A percentile compares a stretch with the other conserved stretches of the same genome.
Conservation (phyloP, 345 rosid genomes). For the Pseudoturritis turrita region DNA sequence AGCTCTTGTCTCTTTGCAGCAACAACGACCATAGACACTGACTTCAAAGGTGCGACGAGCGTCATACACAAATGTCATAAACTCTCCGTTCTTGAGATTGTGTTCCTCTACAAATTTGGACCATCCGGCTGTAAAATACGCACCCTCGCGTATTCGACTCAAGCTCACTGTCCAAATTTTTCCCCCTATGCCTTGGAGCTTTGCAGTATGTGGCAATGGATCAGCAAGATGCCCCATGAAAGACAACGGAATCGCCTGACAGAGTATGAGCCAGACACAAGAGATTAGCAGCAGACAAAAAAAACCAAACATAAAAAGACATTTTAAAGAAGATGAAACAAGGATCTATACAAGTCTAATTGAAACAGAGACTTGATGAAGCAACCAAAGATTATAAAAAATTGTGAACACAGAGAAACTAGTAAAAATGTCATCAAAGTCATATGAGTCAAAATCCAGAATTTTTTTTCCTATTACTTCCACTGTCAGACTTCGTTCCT, state of each 20-base stretch:
- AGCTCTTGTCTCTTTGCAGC: constrained; percentile 22
- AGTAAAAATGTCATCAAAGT: background rate
- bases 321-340: background rate
- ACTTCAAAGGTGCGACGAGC: constrained; percentile 21
- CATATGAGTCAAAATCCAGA: background rate
- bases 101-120: constrained; percentile 17
- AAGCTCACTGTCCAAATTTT: constrained; percentile 7
- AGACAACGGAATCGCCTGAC: constrained; percentile 13
- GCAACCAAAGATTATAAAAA: background rate
- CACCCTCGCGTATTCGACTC: background rate
- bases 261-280: background rate
- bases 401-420: background rate
- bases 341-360: background rate
- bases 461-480: background rate
- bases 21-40: background rate
- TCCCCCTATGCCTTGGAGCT: constrained; percentile 21
- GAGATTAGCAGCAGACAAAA: background rate
- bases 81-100: constrained; percentile 20
- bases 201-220: constrained; percentile 7
- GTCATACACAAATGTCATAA: constrained; percentile 20
- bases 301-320: background rate
- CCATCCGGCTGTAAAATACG: constrained; percentile 21
- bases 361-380: background rate
- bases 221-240: constrained; percentile 2
- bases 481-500: background rate